A percentile compares a stretch with the other conserved stretches of the same genome.
Evolutionary conservation across 805 yeast genomes (phyloP).

Genomic region (Limtongia smithiae): DNA sequence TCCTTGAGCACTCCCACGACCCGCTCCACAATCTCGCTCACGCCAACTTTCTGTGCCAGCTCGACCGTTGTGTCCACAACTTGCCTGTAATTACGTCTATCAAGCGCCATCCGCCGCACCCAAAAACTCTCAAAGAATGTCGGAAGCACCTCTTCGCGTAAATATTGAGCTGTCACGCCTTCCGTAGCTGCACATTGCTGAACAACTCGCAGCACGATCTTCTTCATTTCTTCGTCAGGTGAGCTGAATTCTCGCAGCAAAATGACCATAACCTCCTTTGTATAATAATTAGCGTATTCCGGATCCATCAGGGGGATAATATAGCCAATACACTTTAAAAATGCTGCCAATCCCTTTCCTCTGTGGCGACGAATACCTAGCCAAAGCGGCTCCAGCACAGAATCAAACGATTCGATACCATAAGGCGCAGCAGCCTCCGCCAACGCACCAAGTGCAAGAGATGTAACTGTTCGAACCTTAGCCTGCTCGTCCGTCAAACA

Average conservation of each 20-base stretch:
- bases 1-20: constrained; percentile 65
- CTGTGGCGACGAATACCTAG: constrained; percentile 69
- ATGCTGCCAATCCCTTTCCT: constrained; percentile 73
- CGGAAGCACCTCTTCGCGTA: constrained; percentile 52
- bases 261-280: constrained; percentile 67
- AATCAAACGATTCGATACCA: constrained; percentile 85
- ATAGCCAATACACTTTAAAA: constrained; percentile 71
- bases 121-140: constrained; percentile 71
- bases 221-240: constrained; percentile 85
- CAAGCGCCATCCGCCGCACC: constrained; percentile 70
- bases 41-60: constrained; percentile 66
- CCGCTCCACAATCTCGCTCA: constrained; percentile 53
- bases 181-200: constrained; percentile 62
- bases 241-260: constrained; percentile 68
- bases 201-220: constrained; percentile 64
- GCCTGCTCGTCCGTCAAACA: constrained; percentile 65
- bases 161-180: constrained; percentile 48
- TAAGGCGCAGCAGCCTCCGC: constrained; percentile 84
- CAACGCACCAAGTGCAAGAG: constrained; percentile 63
- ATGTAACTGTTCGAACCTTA: constrained; percentile 65
- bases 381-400: constrained; percentile 73
- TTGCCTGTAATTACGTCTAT: constrained; percentile 48
- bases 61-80: constrained; percentile 71
- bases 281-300: constrained; percentile 73
- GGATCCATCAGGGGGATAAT: constrained; percentile 83